These are phyloP conservation scores for Beauveria sp. DNA, from an alignment of 2,329 filamentous ascomycete species.

Conservation along the genomic window DNA sequence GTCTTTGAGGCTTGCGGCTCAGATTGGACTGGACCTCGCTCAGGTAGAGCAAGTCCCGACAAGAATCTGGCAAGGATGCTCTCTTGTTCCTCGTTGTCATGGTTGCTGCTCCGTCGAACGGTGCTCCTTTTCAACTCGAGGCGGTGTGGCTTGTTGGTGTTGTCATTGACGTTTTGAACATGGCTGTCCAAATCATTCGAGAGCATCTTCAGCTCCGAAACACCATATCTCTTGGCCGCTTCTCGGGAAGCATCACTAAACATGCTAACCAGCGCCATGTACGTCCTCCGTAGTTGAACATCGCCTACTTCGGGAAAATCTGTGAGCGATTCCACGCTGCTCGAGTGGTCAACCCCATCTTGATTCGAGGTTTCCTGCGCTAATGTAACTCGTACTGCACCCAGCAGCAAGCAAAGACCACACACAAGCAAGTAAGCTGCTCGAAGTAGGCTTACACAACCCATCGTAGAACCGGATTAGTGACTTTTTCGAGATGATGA, in stretches of 20 bases:
- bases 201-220: constrained; percentile 10
- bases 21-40: not conserved
- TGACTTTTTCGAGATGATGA: too few species aligned
- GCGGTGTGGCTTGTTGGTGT: constrained; percentile 9
- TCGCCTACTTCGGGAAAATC: not conserved
- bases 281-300: constrained; percentile 12
- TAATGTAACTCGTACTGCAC: not conserved
- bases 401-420: not conserved
- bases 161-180: constrained; percentile 9
- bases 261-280: constrained; percentile 14
- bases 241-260: constrained; percentile 13
- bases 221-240: constrained; percentile 9
- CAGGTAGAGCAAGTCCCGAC: not conserved
- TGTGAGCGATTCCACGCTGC: not conserved
- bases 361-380: not conserved
- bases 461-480: not conserved
- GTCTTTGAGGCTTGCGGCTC: not conserved
- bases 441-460: not conserved
- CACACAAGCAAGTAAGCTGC: not conserved
- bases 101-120: not conserved
- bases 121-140: constrained; percentile 3
- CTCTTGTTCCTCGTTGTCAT: not conserved
- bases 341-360: not conserved
- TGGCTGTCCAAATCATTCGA: constrained; percentile 14
- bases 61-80: not conserved